Conservation (phyloP, 345 rosid species). For the Populus pruinosa region DNA sequence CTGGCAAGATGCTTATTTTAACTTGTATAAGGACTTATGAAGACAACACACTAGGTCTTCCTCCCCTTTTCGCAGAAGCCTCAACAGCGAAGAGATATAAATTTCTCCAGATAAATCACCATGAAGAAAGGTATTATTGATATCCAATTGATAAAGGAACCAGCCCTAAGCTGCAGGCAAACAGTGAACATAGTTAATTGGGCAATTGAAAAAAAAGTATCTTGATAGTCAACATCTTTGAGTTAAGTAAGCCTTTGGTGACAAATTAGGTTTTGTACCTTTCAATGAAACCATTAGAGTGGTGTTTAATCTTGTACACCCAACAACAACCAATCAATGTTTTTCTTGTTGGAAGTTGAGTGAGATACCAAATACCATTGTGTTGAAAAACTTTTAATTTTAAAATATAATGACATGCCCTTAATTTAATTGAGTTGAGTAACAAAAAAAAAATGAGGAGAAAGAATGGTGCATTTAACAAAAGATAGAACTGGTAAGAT, state of each 20-base stretch:
- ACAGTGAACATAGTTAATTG: not conserved
- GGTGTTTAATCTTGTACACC: not conserved
- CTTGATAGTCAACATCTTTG: not conserved
- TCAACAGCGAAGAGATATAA: not conserved
- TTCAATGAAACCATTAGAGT: not conserved
- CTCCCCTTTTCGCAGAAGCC: not conserved
- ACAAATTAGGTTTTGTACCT: not conserved
- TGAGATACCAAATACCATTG: too few species aligned
- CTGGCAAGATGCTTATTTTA: not conserved
- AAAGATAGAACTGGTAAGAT: too few species aligned
- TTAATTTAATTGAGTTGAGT: too few species aligned
- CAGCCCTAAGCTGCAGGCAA: not conserved
- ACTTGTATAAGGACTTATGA: not conserved
- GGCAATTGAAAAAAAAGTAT: not conserved
- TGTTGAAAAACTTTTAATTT: too few species aligned
- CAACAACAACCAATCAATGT: too few species aligned
- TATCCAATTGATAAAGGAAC: too few species aligned
- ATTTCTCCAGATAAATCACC: not conserved
- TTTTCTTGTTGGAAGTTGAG: too few species aligned
- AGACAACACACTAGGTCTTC: not conserved
- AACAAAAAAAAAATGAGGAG: too few species aligned
- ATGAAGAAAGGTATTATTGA: too few species aligned
- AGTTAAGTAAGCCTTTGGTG: not conserved
- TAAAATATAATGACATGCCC: fast-evolving
- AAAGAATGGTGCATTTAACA: too few species aligned